phyloP scores from a whole-genome alignment of 805 yeast species.

The Komagataella pastoris region DNA sequence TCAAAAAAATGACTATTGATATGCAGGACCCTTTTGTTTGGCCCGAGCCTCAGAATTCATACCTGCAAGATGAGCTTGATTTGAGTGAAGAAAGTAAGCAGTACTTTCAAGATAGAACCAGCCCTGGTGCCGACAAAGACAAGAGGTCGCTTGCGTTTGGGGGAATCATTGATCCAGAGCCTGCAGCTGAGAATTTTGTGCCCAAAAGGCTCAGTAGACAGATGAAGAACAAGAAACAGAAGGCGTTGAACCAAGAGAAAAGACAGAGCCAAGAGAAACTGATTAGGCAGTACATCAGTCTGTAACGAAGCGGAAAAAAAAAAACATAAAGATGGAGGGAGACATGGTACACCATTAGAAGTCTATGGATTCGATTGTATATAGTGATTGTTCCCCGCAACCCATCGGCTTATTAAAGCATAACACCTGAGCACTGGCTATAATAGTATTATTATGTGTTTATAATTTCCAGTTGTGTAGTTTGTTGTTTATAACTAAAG shows the following conservation, averaged over 20 bases:
- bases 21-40: constrained; percentile 93
- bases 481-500: neutral
- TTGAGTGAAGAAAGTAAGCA: constrained; percentile 32
- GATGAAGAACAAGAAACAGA: constrained; percentile 28
- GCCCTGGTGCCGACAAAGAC: constrained; percentile 50
- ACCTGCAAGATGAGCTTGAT: constrained; percentile 16
- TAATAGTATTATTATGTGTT: neutral
- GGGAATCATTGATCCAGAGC: constrained; percentile 45
- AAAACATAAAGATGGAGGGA: neutral
- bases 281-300: constrained; percentile 25
- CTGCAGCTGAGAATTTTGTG: constrained; percentile 54
- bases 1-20: constrained; percentile 93
- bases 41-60: constrained; percentile 54
- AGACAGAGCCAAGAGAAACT: constrained; percentile 18
- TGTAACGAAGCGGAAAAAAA: constrained; percentile 12
- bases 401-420: neutral
- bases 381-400: neutral
- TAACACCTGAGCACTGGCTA: neutral
- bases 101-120: constrained; percentile 36
- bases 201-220: constrained; percentile 32
- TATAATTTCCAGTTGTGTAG: neutral
- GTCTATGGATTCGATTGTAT: neutral
- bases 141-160: constrained; percentile 65
- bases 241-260: constrained; percentile 13
- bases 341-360: neutral